A percentile compares a stretch with the other conserved stretches of the same genome.
Conservation (phyloP, 2,329 filamentous ascomycete genomes). For the Grosmannia clavigera region DNA sequence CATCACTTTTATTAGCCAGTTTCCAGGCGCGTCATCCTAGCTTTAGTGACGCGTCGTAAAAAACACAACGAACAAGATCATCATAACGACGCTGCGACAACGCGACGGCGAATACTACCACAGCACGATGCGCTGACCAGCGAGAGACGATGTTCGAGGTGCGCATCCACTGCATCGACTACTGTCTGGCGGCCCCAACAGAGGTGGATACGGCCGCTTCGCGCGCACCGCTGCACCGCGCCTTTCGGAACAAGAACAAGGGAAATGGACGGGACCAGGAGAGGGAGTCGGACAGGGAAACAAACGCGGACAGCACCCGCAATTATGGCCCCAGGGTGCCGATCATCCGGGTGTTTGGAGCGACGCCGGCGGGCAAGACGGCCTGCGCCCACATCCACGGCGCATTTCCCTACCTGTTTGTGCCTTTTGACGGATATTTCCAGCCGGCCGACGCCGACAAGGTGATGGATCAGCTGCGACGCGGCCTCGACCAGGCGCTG, state of each 20-base stretch:
- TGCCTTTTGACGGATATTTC: slow-evolving; percentile 24
- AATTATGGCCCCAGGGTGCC: slow-evolving; percentile 30
- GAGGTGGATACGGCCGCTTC: slow-evolving; percentile 56
- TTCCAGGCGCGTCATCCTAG: too few relatives aligned
- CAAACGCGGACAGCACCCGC: not conserved
- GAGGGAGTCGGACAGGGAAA: too few relatives aligned
- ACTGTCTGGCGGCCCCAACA: slow-evolving; percentile 74
- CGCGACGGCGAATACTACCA: not conserved
- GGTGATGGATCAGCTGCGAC: slow-evolving; percentile 42
- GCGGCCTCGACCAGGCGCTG: slow-evolving; percentile 83
- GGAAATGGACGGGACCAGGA: not conserved
- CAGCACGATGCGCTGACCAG: not conserved
- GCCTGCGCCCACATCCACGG: slow-evolving; percentile 88
- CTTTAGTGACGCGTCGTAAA: too few relatives aligned
- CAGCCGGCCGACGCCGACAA: slow-evolving; percentile 2
- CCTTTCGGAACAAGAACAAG: not conserved
- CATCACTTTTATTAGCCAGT: too few relatives aligned
- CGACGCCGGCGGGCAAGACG: not conserved
- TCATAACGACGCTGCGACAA: not conserved
- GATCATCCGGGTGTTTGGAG: slow-evolving; percentile 22
- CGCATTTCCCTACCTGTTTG: slow-evolving; percentile 88
- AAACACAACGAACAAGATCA: too few relatives aligned
- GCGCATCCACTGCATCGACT: slow-evolving; percentile 89
- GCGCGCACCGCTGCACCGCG: slow-evolving; percentile 29
- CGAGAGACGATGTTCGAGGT: slow-evolving; percentile 55